Conservation (phyloP, 345 rosid genomes). For the Excoecaria cochinchinensis region DNA sequence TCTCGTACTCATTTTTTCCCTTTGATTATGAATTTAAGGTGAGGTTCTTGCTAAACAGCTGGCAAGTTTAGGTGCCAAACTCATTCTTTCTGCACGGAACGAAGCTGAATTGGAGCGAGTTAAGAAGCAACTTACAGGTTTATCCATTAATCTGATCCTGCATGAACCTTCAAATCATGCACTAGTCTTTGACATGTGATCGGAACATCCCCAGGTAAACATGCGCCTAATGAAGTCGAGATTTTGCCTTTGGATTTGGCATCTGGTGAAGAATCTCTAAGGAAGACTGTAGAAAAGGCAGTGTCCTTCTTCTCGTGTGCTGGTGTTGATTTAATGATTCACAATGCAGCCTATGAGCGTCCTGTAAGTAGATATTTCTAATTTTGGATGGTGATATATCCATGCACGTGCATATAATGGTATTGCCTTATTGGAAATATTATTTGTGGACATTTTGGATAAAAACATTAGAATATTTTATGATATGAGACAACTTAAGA, state of each 20-base stretch:
- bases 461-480: neutral
- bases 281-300: conserved; percentile 68
- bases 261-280: conserved; percentile 66
- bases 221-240: conserved; percentile 67
- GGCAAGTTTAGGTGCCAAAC: conserved; percentile 83
- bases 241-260: conserved; percentile 86
- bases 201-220: conserved; percentile 54
- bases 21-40: conserved; percentile 43
- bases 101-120: conserved; percentile 77
- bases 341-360: conserved; percentile 94
- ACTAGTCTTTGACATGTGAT: conserved; percentile 5
- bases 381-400: neutral
- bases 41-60: conserved; percentile 84
- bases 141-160: conserved; percentile 11
- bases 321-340: conserved; percentile 84
- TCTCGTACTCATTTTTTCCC: neutral
- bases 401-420: neutral
- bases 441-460: neutral
- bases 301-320: conserved; percentile 58
- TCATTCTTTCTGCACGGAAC: conserved; percentile 84
- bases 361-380: conserved; percentile 54
- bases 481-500: neutral
- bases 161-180: neutral
- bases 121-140: conserved; percentile 68
- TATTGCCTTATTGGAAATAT: neutral